phyloP scores from a whole-genome alignment of 805 yeast species.

The Hanseniaspora occidentalis region DNA sequence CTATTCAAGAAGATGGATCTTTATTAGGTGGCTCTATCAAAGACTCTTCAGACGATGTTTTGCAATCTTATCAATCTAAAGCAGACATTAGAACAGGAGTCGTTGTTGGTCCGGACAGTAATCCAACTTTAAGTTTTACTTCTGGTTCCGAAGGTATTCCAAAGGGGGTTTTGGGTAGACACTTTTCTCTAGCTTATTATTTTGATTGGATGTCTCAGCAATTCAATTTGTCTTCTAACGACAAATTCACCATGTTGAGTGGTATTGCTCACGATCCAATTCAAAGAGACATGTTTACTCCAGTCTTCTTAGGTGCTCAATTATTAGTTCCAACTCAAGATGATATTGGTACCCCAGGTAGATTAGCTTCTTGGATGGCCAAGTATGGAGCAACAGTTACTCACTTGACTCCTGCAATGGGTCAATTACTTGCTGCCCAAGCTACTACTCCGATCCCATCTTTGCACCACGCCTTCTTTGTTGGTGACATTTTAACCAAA shows the following conservation, averaged over 20 bases:
- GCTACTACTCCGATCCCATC: conserved; percentile 78
- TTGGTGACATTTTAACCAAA: conserved; percentile 94
- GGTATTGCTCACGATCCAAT: conserved; percentile 99
- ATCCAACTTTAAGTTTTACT: conserved; percentile 93
- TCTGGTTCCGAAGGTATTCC: conserved; percentile 98
- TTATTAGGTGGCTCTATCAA: conserved; percentile 43
- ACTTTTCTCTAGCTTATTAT: conserved; percentile 90
- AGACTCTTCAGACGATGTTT: conserved; percentile 30
- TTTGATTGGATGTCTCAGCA: conserved; percentile 97
- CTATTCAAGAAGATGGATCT: conserved; percentile 63
- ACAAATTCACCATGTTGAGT: conserved; percentile 91
- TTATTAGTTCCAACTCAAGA: conserved; percentile 89
- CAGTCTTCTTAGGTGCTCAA: conserved; percentile 89
- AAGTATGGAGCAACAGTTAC: conserved; percentile 87
- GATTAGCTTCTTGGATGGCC: conserved; percentile 95
- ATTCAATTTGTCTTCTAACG: conserved; percentile 64
- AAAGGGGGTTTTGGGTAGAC: conserved; percentile 97
- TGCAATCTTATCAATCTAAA: conserved; percentile 33
- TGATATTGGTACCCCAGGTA: conserved; percentile 98
- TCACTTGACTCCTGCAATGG: conserved; percentile 99
- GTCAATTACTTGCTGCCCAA: conserved; percentile 91
- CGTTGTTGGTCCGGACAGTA: conserved; percentile 91
- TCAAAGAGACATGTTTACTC: conserved; percentile 98
- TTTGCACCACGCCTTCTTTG: conserved; percentile 93
- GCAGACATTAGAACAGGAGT: conserved; percentile 67